Evolutionary conservation across 2,329 filamentous ascomycete genomes (phyloP).

Genomic region (Calonectria henricotiae): DNA sequence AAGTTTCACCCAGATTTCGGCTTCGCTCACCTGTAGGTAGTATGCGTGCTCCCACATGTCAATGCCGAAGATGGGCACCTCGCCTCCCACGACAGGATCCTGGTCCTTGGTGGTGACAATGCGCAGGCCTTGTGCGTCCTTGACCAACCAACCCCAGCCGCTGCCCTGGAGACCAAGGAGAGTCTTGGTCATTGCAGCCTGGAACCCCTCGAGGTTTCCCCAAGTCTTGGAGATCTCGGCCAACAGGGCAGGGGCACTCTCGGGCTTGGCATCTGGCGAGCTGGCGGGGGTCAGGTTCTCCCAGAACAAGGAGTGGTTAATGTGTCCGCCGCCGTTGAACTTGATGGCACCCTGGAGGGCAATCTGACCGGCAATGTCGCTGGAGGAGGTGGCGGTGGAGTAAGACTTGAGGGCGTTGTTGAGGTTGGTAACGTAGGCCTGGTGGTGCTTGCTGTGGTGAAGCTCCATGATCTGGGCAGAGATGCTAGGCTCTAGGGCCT

Average conservation of each 20-base stretch:
- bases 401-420: conserved; percentile 78
- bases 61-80: conserved; percentile 82
- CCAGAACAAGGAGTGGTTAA: conserved; percentile 97
- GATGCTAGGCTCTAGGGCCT: conserved; percentile 83
- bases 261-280: conserved; percentile 71
- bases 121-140: conserved; percentile 73
- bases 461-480: conserved; percentile 86
- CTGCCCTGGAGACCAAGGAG: conserved; percentile 85
- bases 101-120: conserved; percentile 91
- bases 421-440: conserved; percentile 84
- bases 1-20: conserved; percentile 5
- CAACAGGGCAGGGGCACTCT: conserved; percentile 72
- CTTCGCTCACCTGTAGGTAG: conserved; percentile 79
- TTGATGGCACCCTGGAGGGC: conserved; percentile 81
- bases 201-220: conserved; percentile 79
- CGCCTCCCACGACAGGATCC: conserved; percentile 78
- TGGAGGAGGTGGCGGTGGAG: conserved; percentile 68
- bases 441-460: conserved; percentile 85
- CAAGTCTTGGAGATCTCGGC: conserved; percentile 77
- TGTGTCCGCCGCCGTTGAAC: conserved; percentile 93
- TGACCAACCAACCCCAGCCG: conserved; percentile 91
- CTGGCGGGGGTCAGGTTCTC: conserved; percentile 80
- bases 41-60: conserved; percentile 98
- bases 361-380: conserved; percentile 77
- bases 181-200: conserved; percentile 75